Base-by-base conservation (phyloP, 1,284 basidiomycete genomes). In the Ceratobasidium sp. region DNA sequence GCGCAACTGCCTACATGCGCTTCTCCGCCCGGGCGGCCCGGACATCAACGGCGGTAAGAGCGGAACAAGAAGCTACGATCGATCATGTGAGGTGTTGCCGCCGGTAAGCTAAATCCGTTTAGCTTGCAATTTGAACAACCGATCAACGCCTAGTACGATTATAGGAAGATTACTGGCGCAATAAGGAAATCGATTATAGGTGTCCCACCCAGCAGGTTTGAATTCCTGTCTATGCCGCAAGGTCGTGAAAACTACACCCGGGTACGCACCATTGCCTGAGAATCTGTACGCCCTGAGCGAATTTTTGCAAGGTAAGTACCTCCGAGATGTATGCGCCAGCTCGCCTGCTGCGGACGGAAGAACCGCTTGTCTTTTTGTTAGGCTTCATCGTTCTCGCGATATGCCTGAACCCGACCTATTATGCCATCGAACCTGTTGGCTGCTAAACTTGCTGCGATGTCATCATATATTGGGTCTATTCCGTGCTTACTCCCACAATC, bases 11-110 rank as follows among this genome's bases (percentile, higher is more conserved):
- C 27, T 27, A n/a, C 54, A 20, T 23, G 23, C 54, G 27, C 30
- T 4, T 33, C 30, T 14, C 20, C 7, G 55, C 55, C 30, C 55
- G 55, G 55, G 10, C 55, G 30, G 55, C 30, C 18, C 55, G 48
- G 48, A 50, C 16, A 50, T n/a, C 48, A n/a, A 14, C n/a, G 30
- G 55, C 33, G 20, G 23, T 54, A 20, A 23, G 52, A n/a, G 52
- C 16, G 52, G 55, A 59, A 59, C 55, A 59, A 59, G 55, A 59
- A 59, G 55, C 30, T 20, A 35, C 33, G 55, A 59, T 59, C 52
- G 52, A 54, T 52, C 50, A 52, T 18, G 10, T 52, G n/a, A n/a
- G 6, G 50, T 59, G 33, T 59, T 30, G 33, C 55, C 55, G 55
- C 33, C 55, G 55, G 30, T 59, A 59, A 23, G 55, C 27, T 20